Conservation (phyloP, 768 basidiomycete species). For the Podaxis rugospora region DNA sequence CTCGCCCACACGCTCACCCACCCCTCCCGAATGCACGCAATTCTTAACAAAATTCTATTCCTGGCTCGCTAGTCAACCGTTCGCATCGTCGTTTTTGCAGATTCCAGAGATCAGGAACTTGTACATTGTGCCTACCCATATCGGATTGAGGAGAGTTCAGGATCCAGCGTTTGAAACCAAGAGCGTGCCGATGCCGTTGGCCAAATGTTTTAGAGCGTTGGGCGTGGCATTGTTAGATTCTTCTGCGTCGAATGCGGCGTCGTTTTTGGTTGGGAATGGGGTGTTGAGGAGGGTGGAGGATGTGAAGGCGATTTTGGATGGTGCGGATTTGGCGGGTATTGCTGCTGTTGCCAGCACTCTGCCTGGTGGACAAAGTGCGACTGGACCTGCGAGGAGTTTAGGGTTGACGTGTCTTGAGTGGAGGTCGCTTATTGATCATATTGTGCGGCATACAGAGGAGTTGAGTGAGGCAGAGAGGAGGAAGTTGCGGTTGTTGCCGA, state of each 20-base stretch:
- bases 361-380: not conserved
- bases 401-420: conserved; percentile 4
- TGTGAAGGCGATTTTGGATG: conserved; percentile 1
- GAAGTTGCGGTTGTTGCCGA: conserved; percentile 2
- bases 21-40: not conserved
- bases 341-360: not conserved
- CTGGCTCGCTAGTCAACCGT: not conserved
- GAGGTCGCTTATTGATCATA: not conserved
- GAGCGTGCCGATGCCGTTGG: not conserved
- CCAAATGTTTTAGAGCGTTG: conserved; percentile 1
- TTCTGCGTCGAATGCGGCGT: not conserved
- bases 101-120: not conserved
- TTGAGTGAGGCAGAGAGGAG: not conserved
- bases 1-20: not conserved
- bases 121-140: conserved; percentile 2
- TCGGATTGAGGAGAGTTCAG: not conserved
- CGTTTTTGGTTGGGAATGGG: not conserved
- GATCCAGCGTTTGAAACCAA: conserved; percentile 3
- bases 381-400: not conserved
- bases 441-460: not conserved
- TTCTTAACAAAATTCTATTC: conserved; percentile 2
- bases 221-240: not conserved
- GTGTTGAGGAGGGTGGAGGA: not conserved
- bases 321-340: not conserved
- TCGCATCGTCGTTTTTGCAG: not conserved